These are phyloP conservation scores for Pinus tabuliformis DNA, from an alignment of 75 land plant species.

Conservation along the genomic window DNA sequence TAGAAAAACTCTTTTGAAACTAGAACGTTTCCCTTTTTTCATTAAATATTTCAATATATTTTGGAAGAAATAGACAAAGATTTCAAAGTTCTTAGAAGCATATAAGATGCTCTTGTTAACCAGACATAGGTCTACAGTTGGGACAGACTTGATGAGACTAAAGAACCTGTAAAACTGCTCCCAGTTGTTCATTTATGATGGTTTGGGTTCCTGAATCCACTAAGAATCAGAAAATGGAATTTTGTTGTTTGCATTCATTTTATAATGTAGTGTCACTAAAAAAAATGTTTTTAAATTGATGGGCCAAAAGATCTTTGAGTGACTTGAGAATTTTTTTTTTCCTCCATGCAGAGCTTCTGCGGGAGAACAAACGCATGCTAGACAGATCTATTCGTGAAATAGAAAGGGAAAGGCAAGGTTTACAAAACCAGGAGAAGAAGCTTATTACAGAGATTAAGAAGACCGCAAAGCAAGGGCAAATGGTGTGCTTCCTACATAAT, in stretches of 20 bases:
- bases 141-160: not conserved
- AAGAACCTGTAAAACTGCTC: too few relatives aligned
- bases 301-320: not conserved
- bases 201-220: too few relatives aligned
- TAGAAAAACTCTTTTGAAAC: too few relatives aligned
- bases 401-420: conserved; percentile 83
- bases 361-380: conserved; percentile 96
- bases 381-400: conserved; percentile 95
- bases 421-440: conserved; percentile 93
- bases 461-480: conserved; percentile 96
- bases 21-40: too few relatives aligned
- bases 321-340: not conserved
- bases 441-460: conserved; percentile 93
- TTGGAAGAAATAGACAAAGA: too few relatives aligned
- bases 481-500: conserved; percentile 39
- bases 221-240: too few relatives aligned
- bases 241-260: not conserved
- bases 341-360: conserved; percentile 70
- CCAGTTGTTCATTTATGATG: too few relatives aligned
- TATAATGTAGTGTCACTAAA: not conserved
- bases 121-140: not conserved
- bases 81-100: too few relatives aligned
- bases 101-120: too few relatives aligned
- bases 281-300: not conserved
- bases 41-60: too few relatives aligned